Base-by-base conservation (phyloP, 257 asterid species). In the Solanum commersonii region DNA sequence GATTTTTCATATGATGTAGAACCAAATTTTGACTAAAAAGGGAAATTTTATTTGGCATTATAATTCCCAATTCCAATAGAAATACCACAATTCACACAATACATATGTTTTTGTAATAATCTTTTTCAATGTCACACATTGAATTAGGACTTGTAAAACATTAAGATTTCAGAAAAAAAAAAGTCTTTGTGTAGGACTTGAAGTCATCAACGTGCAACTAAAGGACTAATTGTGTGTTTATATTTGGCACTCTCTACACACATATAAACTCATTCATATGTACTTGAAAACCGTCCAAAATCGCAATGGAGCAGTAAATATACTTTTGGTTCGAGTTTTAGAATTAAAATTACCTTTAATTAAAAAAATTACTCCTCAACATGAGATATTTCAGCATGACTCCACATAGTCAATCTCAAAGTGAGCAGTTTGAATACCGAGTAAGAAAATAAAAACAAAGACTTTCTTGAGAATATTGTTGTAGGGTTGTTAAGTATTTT, bases 291-390 rank as follows among this genome's bases (percentile, higher is more conserved):
- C 9, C 81, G 29, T 20, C 0, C 16, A 18, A 73, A 3, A 20
- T 20, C 0, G 2, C 1, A 4, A 23, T 22, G 4, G 10, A 22
- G 0, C 0, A 1, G 0, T 20, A 73, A 73, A 73, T 5, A 73
- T n/a, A 63, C 1, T 65, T 65, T 5, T n/a, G 31, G 1, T 67
- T 67, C 1, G 35, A 71, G 2, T 29, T 68, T 14, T 29, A 68
- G 38, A 6, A 67, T 27, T 67, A 5, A 0, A 67, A 13, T 67
- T 4, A 0, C 9, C 34, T 12, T 67, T 11, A 5, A 67, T 25
- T 5, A 0, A 67, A 23, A 11, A 1, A 2, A 27, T 4, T 65
- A 10, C 18, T 10, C 72, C 1, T 67, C 10, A 67, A 67, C 27
- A 12, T 12, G 31, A 67, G 14, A 70, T 29, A 2, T 4, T 31